Conservation (phyloP, 805 yeast species). For the Candida maris region DNA sequence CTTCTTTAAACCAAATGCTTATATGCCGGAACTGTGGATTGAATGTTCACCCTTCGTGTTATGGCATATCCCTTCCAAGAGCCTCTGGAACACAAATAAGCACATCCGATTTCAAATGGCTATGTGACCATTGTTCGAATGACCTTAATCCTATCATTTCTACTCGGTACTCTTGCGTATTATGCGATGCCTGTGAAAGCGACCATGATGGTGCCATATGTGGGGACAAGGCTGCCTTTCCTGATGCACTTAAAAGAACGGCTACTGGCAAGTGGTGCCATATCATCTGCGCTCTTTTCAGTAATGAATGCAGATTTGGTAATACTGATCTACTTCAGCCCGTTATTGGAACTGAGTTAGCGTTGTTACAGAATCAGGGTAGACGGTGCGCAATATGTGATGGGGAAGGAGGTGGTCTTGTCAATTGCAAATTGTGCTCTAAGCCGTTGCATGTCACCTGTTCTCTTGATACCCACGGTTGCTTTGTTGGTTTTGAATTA, state of each 20-base stretch:
- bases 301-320: conserved; percentile 42
- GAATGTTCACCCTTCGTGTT: conserved; percentile 66
- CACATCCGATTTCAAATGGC: conserved; percentile 50
- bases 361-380: conserved; percentile 30
- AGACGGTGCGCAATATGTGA: conserved; percentile 44
- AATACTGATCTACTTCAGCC: conserved; percentile 44
- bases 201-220: conserved; percentile 43
- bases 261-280: conserved; percentile 74
- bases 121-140: conserved; percentile 77
- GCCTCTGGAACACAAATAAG: conserved; percentile 6
- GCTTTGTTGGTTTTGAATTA: conserved; percentile 52
- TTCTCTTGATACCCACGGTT: conserved; percentile 46
- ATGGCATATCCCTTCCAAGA: conserved; percentile 42
- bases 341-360: conserved; percentile 34
- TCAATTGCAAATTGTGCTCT: conserved; percentile 45
- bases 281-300: conserved; percentile 62
- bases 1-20: conserved; percentile 38
- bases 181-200: conserved; percentile 58
- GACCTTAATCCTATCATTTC: conserved; percentile 57
- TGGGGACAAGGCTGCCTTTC: conserved; percentile 39
- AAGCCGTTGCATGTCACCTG: conserved; percentile 51
- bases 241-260: conserved; percentile 72
- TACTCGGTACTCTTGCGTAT: conserved; percentile 55
- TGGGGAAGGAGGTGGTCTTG: conserved; percentile 46
- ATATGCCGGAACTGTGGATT: conserved; percentile 66